Percentiles rank a stretch among this genome's conserved stretches.
Evolutionary conservation across 129 eudicot genomes (phyloP).

Genomic region (Helichrysum umbraculigerum): DNA sequence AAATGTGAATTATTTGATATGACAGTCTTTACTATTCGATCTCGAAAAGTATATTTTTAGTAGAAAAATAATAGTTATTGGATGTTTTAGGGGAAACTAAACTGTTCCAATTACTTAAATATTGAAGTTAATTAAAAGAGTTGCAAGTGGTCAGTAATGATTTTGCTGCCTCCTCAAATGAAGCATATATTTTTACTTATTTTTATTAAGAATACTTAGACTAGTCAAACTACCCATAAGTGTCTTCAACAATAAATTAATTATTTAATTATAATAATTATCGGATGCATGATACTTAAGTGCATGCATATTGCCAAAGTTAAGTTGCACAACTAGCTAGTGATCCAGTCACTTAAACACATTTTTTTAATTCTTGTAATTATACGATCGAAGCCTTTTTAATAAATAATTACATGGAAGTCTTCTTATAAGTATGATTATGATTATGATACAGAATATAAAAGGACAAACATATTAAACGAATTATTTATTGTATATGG

Average conservation of each 20-base stretch:
- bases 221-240: constrained; percentile 30
- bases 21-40: not conserved
- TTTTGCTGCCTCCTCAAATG: constrained; percentile 61
- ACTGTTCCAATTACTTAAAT: constrained; percentile 9
- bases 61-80: not conserved
- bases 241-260: not conserved
- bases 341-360: constrained; percentile 9
- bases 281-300: constrained; percentile 1
- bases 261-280: not conserved
- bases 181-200: constrained; percentile 38
- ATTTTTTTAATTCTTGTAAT: no score
- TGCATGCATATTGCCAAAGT: constrained; percentile 31
- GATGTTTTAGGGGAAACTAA: not conserved
- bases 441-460: no score
- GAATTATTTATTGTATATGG: constrained; percentile 11
- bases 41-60: not conserved
- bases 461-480: constrained; percentile 27
- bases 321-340: constrained; percentile 12
- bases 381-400: no score
- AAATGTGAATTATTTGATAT: not conserved
- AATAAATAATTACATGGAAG: no score
- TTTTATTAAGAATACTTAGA: constrained; percentile 29
- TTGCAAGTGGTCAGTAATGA: constrained; percentile 34
- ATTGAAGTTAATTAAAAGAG: constrained; percentile 15
- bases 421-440: no score